Base-by-base conservation (phyloP, 1,284 basidiomycete species). In the Meripilus lineatus region DNA sequence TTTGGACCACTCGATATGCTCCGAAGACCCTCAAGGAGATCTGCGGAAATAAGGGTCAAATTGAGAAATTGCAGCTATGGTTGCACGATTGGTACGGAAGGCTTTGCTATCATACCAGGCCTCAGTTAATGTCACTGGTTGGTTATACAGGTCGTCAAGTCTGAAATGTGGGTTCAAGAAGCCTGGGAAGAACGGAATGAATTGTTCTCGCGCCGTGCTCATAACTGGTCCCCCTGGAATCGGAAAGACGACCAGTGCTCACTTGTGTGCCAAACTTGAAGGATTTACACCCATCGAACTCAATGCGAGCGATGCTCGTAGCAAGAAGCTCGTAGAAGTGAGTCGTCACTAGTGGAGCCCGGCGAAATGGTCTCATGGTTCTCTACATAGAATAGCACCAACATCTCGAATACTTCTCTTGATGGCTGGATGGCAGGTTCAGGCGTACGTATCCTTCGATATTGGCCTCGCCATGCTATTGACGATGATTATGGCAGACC, bases 1-100 rank as follows among this genome's bases (percentile, higher is more conserved):
- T 99, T 1, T 99, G 96, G 96, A 98, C 96, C 22, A 87, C 85
- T 26, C 87, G 93, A 25, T 99, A 99, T 61, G 94, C 95, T 0
- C 95, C 96, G 0, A 79, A 82, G 52, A 76, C 73, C 11, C 53
- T 94, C 46, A 95, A 90, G 57, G 94, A 99, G 50, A 78, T 99
- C 18, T 97, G 94, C 49, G 96, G 96, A 3, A 99, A 99, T 70
- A 97, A 97, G 66, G 74, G 79, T 0, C 76, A 84, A 33, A 83
- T 98, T 1, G 93, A 96, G 62, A 94, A 93, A 60, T 69, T 99
- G 17, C 81, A 83, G 44, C 69, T 69, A 15, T 99, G 95, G 95
- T 69, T 99, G 15, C 74, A 81, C 40, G 83, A 88, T 50, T 98
- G 94, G 95, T 91, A 35, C 41, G 77, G 64, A 15, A 2, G 28